Evolutionary conservation across 2,329 filamentous ascomycete species (phyloP).

Genomic region (Stemphylium vesicarium): DNA sequence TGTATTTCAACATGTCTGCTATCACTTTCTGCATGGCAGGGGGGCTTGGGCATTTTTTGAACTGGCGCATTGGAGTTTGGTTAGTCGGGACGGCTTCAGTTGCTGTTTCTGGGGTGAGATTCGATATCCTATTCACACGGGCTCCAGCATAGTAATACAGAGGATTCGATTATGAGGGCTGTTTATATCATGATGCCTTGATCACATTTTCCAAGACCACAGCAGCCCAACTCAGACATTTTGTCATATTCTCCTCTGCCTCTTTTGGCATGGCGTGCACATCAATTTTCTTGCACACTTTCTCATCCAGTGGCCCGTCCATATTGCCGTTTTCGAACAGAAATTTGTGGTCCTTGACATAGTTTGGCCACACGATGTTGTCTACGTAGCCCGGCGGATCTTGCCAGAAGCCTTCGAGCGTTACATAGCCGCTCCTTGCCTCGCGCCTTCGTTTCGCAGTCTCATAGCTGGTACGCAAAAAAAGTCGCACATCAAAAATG

Average conservation of each 20-base stretch:
- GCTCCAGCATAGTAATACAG: constrained; percentile 14
- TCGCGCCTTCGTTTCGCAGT: constrained; percentile 70
- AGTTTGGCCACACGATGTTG: constrained; percentile 94
- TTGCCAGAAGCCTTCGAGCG: constrained; percentile 85
- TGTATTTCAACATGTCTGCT: constrained; percentile 13
- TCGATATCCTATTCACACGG: background rate
- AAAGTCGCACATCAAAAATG: constrained; percentile 76
- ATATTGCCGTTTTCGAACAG: constrained; percentile 76
- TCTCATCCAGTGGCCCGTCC: constrained; percentile 59
- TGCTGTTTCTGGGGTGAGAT: background rate
- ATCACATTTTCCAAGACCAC: constrained; percentile 31
- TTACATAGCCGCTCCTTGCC: constrained; percentile 77
- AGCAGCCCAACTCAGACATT: constrained; percentile 43
- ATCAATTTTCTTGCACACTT: constrained; percentile 39
- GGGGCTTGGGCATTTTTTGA: constrained; percentile 7
- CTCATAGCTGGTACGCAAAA: constrained; percentile 70
- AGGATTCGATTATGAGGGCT: background rate
- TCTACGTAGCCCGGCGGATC: constrained; percentile 96
- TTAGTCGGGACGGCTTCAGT: background rate
- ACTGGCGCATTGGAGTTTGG: constrained; percentile 22
- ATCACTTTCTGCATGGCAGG: constrained; percentile 20
- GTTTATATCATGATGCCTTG: constrained; percentile 12
- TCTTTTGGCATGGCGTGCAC: constrained; percentile 50
- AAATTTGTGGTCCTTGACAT: constrained; percentile 80
- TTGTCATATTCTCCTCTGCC: constrained; percentile 42